phyloP scores from a whole-genome alignment of 1,284 basidiomycete genomes.

The Rhodotorula sp. region DNA sequence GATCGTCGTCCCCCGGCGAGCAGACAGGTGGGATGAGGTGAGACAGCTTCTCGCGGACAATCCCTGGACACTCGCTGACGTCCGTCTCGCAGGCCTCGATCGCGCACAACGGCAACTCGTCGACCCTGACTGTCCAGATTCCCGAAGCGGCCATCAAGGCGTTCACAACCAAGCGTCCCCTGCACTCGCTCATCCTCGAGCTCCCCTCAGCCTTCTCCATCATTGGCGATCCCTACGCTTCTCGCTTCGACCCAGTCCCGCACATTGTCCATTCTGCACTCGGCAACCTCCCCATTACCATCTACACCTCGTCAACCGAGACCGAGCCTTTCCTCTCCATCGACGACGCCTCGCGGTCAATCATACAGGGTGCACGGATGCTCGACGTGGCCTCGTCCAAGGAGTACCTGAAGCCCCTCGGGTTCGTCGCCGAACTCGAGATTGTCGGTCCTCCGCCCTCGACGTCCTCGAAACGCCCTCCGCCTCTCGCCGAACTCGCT shows the following conservation, averaged over 20 bases:
- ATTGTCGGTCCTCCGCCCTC: slow-evolving; percentile 33
- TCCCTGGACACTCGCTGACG: background rate
- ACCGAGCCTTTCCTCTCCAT: slow-evolving; percentile 39
- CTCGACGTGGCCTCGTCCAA: slow-evolving; percentile 39
- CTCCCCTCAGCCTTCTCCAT: slow-evolving; percentile 41
- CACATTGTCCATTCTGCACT: slow-evolving; percentile 43
- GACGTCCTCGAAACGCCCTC: background rate
- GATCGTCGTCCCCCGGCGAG: slow-evolving; percentile 39
- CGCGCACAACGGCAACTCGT: slow-evolving; percentile 30
- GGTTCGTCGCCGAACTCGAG: slow-evolving; percentile 40
- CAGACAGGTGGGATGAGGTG: slow-evolving; percentile 38
- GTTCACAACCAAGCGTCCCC: slow-evolving; percentile 25
- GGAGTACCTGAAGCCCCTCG: slow-evolving; percentile 37
- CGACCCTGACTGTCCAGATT: slow-evolving; percentile 17
- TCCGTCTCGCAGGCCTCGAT: slow-evolving; percentile 1
- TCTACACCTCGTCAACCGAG: slow-evolving; percentile 31
- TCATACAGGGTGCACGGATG: slow-evolving; percentile 43
- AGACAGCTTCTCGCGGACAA: background rate
- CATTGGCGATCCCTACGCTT: slow-evolving; percentile 41
- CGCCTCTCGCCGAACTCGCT: slow-evolving; percentile 28
- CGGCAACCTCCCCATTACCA: slow-evolving; percentile 40
- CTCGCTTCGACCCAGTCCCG: slow-evolving; percentile 39
- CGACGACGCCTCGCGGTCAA: slow-evolving; percentile 37
- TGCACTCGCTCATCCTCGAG: slow-evolving; percentile 42
- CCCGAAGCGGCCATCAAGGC: slow-evolving; percentile 26